Evolutionary conservation across 2,329 filamentous ascomycete species (phyloP).

Genomic region (Penicillium sp.): DNA sequence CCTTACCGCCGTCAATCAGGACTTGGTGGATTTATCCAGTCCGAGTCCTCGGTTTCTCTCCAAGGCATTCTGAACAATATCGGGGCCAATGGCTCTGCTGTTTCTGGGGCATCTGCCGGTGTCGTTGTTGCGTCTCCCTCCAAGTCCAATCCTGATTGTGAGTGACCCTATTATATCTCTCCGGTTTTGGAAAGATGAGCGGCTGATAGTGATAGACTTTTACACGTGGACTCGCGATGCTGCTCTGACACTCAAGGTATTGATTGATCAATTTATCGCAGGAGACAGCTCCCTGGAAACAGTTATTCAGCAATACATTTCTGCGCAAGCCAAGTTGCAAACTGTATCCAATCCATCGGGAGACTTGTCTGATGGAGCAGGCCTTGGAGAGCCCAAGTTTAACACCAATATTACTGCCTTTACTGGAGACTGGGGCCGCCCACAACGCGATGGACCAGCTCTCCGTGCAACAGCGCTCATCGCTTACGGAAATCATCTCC

Average conservation of each 20-base stretch:
- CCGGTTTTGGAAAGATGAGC: too few species aligned
- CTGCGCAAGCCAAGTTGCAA: constrained; percentile 68
- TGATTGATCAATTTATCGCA: constrained; percentile 35
- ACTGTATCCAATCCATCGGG: constrained; percentile 71
- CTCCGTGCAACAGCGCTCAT: constrained; percentile 75
- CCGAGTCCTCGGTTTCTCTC: constrained; percentile 5
- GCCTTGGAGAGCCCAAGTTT: constrained; percentile 75
- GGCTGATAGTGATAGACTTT: constrained; percentile 2
- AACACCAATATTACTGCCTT: constrained; percentile 66
- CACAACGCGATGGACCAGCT: constrained; percentile 78
- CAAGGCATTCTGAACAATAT: constrained; percentile 9
- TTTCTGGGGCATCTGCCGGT: constrained; percentile 2
- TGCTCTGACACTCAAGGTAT: constrained; percentile 3
- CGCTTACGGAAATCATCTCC: constrained; percentile 47
- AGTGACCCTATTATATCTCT: not conserved
- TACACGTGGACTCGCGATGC: constrained; percentile 13
- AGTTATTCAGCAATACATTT: constrained; percentile 70
- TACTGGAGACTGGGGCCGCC: constrained; percentile 71
- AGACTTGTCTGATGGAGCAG: constrained; percentile 47
- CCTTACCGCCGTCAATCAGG: not conserved
- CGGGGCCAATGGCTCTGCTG: constrained; percentile 5
- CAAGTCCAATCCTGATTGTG: constrained; percentile 11
- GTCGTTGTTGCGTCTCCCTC: constrained; percentile 12
- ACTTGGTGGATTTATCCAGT: constrained; percentile 6
- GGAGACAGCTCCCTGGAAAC: constrained; percentile 62